Conservation (phyloP, 495 filamentous ascomycete species). For the Trichoderma erinaceum region DNA sequence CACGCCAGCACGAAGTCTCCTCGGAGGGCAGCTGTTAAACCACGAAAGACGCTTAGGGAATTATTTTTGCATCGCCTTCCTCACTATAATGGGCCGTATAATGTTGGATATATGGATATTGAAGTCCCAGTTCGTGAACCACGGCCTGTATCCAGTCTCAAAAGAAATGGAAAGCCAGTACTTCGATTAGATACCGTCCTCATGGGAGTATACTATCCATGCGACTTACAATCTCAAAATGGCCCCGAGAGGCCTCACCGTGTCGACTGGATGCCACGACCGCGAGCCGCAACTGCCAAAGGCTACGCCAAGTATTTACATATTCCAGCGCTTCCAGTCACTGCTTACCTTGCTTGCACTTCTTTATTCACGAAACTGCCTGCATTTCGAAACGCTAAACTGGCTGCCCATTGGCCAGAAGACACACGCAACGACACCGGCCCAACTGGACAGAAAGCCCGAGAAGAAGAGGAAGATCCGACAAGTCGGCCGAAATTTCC, state of each 20-base stretch:
- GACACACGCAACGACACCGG: conserved; percentile 11
- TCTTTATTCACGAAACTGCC: conserved; percentile 54
- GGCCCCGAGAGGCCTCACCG: conserved; percentile 34
- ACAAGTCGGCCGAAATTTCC: conserved; percentile 44
- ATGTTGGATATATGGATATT: conserved; percentile 57
- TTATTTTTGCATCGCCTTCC: conserved; percentile 50
- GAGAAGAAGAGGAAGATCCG: conserved; percentile 22
- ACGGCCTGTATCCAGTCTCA: conserved; percentile 37
- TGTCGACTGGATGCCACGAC: conserved; percentile 49
- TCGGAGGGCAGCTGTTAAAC: conserved; percentile 11
- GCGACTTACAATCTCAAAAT: conserved; percentile 27
- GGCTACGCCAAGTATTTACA: conserved; percentile 50
- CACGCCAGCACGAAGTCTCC: not conserved
- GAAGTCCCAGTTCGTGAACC: conserved; percentile 53
- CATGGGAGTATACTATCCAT: conserved; percentile 63
- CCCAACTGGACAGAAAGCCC: conserved; percentile 26
- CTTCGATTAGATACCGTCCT: conserved; percentile 53
- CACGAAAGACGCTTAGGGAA: conserved; percentile 28
- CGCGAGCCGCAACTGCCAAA: conserved; percentile 41
- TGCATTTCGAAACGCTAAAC: conserved; percentile 46
- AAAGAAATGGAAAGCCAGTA: conserved; percentile 33
- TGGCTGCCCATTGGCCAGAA: conserved; percentile 26
- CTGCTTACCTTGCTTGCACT: conserved; percentile 42
- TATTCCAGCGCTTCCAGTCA: conserved; percentile 34
- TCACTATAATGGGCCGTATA: conserved; percentile 53